Conservation (phyloP, 2,329 filamentous ascomycete species). For the Phyllosticta citriasiana region DNA sequence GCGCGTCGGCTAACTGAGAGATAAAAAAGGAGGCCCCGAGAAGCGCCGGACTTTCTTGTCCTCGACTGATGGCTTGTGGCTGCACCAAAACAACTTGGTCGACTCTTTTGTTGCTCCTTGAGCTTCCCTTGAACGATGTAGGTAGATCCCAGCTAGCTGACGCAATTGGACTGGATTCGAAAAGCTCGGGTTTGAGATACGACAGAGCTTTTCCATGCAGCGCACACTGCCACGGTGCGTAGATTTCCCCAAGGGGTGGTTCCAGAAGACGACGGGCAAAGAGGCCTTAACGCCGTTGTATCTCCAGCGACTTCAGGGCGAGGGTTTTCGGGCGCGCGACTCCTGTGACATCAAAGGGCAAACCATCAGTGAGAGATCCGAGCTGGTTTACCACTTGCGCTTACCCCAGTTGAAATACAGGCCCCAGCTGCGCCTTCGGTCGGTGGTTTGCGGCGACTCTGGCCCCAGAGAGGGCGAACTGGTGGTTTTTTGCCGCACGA, state of each 20-base stretch:
- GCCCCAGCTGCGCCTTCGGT: neutral
- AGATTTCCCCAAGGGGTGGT: neutral
- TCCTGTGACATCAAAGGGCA: neutral
- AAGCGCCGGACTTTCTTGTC: neutral
- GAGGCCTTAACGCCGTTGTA: constrained; percentile 10
- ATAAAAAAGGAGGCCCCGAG: neutral
- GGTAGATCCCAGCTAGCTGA: neutral
- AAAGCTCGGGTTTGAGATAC: neutral
- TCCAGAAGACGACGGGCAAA: neutral
- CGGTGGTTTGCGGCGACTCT: neutral
- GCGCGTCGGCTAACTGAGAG: neutral
- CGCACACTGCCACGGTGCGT: neutral
- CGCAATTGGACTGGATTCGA: neutral
- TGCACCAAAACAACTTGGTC: neutral
- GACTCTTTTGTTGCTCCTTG: neutral
- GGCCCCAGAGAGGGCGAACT: neutral
- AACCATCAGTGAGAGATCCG: neutral
- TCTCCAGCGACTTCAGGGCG: constrained; percentile 6
- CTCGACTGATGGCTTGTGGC: neutral
- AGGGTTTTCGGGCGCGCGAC: neutral
- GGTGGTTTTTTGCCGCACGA: neutral
- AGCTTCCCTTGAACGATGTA: neutral
- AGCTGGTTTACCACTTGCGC: neutral
- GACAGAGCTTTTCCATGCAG: neutral
- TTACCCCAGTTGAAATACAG: neutral